phyloP scores from a whole-genome alignment of 139 green algal species.

The Ettlia oleoabundans region DNA sequence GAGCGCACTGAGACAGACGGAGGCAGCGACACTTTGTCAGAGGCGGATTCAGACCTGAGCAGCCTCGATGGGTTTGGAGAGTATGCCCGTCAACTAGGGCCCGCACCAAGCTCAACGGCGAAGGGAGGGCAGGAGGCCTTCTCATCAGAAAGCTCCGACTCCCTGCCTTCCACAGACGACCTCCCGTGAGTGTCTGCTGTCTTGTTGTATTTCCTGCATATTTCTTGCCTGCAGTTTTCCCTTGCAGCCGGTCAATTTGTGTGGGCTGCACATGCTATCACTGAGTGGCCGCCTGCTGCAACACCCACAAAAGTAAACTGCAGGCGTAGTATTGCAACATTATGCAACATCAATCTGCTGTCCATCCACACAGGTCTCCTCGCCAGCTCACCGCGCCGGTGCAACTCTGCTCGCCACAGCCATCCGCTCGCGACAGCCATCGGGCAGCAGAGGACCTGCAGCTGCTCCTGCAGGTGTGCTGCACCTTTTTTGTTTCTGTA shows the following conservation, averaged over 20 bases:
- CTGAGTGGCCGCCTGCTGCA: too few species aligned
- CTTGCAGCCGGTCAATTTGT: too few species aligned
- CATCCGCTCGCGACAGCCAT: background rate
- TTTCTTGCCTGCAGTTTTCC: too few species aligned
- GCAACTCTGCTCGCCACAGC: background rate
- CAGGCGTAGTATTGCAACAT: background rate
- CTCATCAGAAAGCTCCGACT: too few species aligned
- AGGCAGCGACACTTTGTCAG: slow-evolving; percentile 9
- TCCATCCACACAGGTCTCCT: slow-evolving; percentile 9
- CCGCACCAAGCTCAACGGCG: background rate
- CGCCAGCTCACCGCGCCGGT: slow-evolving; percentile 3
- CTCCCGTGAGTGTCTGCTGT: slow-evolving; percentile 13
- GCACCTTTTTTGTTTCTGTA: too few species aligned
- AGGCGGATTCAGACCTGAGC: slow-evolving; percentile 16
- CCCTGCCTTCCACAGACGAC: too few species aligned
- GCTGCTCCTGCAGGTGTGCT: slow-evolving; percentile 12
- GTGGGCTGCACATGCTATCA: too few species aligned
- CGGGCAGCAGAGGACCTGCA: slow-evolving; percentile 9
- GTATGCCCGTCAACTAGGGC: background rate
- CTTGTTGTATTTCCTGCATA: too few species aligned
- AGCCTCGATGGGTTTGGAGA: slow-evolving; percentile 16
- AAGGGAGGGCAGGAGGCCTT: background rate
- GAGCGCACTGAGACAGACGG: background rate
- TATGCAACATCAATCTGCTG: background rate
- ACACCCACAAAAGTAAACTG: too few species aligned